Evolutionary conservation across 1,284 basidiomycete genomes (phyloP), one percentile per base, ranked within the genome.

Genomic region (Naganishia sp.): DNA sequence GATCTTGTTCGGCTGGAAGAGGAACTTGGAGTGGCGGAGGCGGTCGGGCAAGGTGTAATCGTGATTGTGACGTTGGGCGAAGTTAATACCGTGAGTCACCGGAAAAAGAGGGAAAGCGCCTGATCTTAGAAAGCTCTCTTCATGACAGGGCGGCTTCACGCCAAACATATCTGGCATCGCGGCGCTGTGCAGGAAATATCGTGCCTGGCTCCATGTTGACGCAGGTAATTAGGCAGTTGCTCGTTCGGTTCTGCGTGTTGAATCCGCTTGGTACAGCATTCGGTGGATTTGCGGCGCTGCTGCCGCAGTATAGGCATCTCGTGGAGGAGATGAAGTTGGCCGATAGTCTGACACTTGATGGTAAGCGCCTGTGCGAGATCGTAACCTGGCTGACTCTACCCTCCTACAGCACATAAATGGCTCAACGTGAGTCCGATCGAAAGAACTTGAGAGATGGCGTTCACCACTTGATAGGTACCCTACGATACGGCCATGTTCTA

Each of bases 401-500:
- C n/a, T n/a, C n/a, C n/a, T n/a, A 28, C 58, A 80, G 80, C 74
- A 13, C 81, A 82, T 68, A 82, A 82, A 69, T 81, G 79, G 80
- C 74, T 82, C 18, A 79, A 81, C 53, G 75, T 74, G n/a, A 68
- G 70, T 61, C 6, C 28, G 23, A 13, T n/a, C 18, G 9, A 43
- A n/a, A 2, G 2, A 35, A 18, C 28, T 35, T 2, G 11, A 23
- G 43, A 21, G 11, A 49, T 49, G 54, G 23, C 43, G 28, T 18
- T 13, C 45, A 45, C 3, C 43, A 39, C 52, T 53, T 47, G 62
- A 65, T 55, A 81, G 79, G 80, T 82, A 0, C 83, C 83, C 4
- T 84, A 84, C 73, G 83, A 83, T 68, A 79, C 78, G 49, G 83
- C 82, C 3, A 61, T 84, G 2, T 83, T 84, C 77, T 83, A 80